Evolutionary conservation across 1,284 basidiomycete genomes (phyloP), one percentile per base, ranked within the genome.

Genomic region (Kalmanozyma brasiliensis): DNA sequence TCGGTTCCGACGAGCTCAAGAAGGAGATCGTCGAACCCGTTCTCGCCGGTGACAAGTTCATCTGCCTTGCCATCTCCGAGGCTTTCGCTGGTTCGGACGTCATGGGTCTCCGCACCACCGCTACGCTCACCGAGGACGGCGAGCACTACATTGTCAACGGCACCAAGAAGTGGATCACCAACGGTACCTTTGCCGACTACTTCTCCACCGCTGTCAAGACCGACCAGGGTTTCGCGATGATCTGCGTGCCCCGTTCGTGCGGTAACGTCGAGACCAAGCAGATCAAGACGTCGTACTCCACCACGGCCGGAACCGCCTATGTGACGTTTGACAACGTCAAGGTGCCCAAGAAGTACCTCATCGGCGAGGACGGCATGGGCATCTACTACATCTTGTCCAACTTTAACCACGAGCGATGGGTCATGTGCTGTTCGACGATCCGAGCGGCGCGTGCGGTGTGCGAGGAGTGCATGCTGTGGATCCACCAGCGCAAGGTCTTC

Each of bases 11-110:
- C 17, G 91, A 89, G 74, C 83, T 94, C 30, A 90, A 90, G 81
- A 87, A 89, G 57, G 88, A 88, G 76, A 85, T 97, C 59, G 85
- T 95, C 20, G 89, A 91, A 34, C 91, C 92, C 20, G 88, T 94
- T 4, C 85, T 97, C 38, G 84, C 86, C 10, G 93, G 89, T 19
- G 90, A 90, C 82, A 94, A 93, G 82, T 93, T 92, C 59, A 87
- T 87, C 76, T 84, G 89, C 70, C 86, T 98, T 49, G 94, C 94
- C 29, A 90, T 97, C 64, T 87, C 88, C n/a, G 90, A 92, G 82
- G 93, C 94, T 0, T 92, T 91, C 74, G 94, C 94, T 4, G 94
- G 94, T 6, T 92, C 90, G 66, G 93, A 95, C 79, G 92, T 97
- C 26, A 82, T 83, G 52, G 83, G 83, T 32, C 63, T 84, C 23